Evolutionary conservation across 495 filamentous ascomycete species (phyloP).

Genomic region (Immersiella caudata): DNA sequence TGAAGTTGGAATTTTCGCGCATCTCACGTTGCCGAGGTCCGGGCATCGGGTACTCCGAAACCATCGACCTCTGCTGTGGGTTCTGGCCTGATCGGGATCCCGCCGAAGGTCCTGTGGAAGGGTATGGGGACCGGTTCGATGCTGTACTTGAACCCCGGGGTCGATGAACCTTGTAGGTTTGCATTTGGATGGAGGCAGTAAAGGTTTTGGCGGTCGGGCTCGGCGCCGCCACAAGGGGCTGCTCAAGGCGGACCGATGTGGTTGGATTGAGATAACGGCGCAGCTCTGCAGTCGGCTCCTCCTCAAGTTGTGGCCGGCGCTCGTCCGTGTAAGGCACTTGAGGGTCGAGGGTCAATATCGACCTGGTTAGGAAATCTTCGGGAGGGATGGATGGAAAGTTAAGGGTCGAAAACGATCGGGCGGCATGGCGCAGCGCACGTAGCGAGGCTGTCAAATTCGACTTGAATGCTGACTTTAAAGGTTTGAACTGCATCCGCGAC

Average conservation of each 20-base stretch:
- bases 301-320: slow-evolving; percentile 74
- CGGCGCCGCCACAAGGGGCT: slow-evolving; percentile 40
- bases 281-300: slow-evolving; percentile 81
- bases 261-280: slow-evolving; percentile 91
- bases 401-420: slow-evolving; percentile 79
- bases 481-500: slow-evolving; percentile 37
- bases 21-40: slow-evolving; percentile 79
- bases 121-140: slow-evolving; percentile 37
- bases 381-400: slow-evolving; percentile 72
- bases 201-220: slow-evolving; percentile 45
- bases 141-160: slow-evolving; percentile 45
- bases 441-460: slow-evolving; percentile 95
- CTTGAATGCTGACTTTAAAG: slow-evolving; percentile 68
- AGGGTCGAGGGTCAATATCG: slow-evolving; percentile 76
- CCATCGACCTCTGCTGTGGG: slow-evolving; percentile 36
- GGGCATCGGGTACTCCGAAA: slow-evolving; percentile 42
- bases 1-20: slow-evolving; percentile 91
- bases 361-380: slow-evolving; percentile 88
- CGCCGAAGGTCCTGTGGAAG: slow-evolving; percentile 43
- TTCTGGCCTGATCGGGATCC: slow-evolving; percentile 39
- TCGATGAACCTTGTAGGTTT: slow-evolving; percentile 69
- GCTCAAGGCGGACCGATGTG: slow-evolving; percentile 66
- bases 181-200: slow-evolving; percentile 83
- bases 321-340: slow-evolving; percentile 79
- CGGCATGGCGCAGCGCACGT: slow-evolving; percentile 81